Evolutionary conservation across 2,329 filamentous ascomycete genomes (phyloP).

Genomic region (Hypoxylon sp.): DNA sequence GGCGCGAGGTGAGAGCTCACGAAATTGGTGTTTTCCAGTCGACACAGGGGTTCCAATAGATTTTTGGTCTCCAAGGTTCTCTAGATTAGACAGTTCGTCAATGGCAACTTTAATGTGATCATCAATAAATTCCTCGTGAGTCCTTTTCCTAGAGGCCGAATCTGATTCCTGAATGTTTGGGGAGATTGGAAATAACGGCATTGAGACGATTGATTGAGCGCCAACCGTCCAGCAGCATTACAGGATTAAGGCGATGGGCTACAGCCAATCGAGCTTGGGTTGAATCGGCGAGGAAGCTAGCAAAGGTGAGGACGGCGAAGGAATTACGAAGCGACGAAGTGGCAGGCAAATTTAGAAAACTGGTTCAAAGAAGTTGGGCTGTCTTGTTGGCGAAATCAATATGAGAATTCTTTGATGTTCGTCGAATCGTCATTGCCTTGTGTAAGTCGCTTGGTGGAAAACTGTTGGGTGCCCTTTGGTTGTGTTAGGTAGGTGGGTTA

Average conservation of each 20-base stretch:
- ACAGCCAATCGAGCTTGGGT: neutral
- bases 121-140: constrained; percentile 62
- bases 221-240: constrained; percentile 27
- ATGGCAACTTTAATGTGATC: constrained; percentile 31
- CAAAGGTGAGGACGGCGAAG: neutral
- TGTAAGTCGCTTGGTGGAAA: neutral
- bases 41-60: constrained; percentile 38
- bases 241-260: constrained; percentile 10
- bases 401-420: neutral
- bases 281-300: constrained; percentile 2
- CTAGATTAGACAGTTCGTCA: constrained; percentile 48
- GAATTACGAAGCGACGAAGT: neutral
- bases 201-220: constrained; percentile 50
- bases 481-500: neutral
- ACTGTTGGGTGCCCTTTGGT: neutral
- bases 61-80: constrained; percentile 45
- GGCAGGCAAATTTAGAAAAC: neutral
- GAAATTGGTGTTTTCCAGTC: constrained; percentile 33
- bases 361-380: neutral
- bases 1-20: constrained; percentile 38
- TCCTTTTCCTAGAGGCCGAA: constrained; percentile 61
- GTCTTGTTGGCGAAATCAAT: neutral
- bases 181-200: constrained; percentile 66
- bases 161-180: constrained; percentile 65
- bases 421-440: neutral